Percentiles rank a stretch among this genome's conserved stretches.
These are phyloP conservation scores for Monosporascus sp. DNA, from an alignment of 2,329 filamentous ascomycete genomes.

Conservation along the genomic window DNA sequence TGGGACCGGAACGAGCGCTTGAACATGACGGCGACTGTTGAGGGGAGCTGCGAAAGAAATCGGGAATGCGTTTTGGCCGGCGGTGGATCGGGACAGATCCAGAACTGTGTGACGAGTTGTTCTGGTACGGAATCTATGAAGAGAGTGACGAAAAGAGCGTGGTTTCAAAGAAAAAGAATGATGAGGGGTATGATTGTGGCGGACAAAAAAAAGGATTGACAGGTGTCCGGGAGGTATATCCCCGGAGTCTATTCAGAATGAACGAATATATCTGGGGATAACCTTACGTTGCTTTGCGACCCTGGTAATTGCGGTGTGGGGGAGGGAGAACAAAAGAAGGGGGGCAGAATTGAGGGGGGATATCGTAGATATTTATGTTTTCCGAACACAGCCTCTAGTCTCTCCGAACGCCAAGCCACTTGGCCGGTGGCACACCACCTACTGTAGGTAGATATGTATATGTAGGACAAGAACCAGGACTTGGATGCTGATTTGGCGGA, in stretches of 20 bases:
- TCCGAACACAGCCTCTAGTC: background rate
- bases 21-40: slow-evolving; percentile 63
- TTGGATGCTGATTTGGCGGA: slow-evolving; percentile 14
- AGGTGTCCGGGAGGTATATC: slow-evolving; percentile 45
- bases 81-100: slow-evolving; percentile 20
- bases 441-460: background rate
- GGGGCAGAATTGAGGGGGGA: slow-evolving; percentile 30
- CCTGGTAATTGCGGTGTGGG: slow-evolving; percentile 49
- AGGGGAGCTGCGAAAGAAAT: slow-evolving; percentile 24
- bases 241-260: slow-evolving; percentile 27
- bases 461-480: slow-evolving; percentile 7
- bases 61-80: slow-evolving; percentile 22
- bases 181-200: slow-evolving; percentile 31
- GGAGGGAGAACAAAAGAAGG: slow-evolving; percentile 45
- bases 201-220: slow-evolving; percentile 39
- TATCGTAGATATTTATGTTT: slow-evolving; percentile 32
- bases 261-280: slow-evolving; percentile 48
- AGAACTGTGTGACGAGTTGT: background rate
- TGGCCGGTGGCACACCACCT: background rate
- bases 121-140: slow-evolving; percentile 17
- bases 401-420: background rate
- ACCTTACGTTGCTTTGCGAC: slow-evolving; percentile 53
- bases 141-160: slow-evolving; percentile 53
- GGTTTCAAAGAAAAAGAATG: slow-evolving; percentile 29
- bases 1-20: slow-evolving; percentile 83